A percentile compares a stretch with the other conserved stretches of the same genome.
phyloP scores from a whole-genome alignment of 306 rosid genomes.

The Glycine latifolia region DNA sequence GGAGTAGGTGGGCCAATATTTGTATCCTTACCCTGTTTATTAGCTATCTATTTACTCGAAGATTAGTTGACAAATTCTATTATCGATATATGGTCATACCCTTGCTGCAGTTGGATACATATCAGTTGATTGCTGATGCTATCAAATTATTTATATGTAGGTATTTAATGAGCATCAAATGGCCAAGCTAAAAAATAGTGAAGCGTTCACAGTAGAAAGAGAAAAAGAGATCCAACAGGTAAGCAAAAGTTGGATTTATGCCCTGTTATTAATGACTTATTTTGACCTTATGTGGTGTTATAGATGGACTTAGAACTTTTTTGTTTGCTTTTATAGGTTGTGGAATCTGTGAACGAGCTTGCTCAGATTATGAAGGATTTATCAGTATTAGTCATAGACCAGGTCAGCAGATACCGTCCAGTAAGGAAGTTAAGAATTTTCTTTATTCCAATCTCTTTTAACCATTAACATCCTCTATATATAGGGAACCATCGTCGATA shows the following conservation, averaged over 20 bases:
- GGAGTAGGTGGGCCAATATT: conserved; percentile 7
- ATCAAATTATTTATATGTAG: conserved; percentile 49
- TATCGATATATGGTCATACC: conserved; percentile 2
- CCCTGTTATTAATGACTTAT: background rate
- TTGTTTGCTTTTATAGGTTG: conserved; percentile 69
- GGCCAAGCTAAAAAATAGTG: conserved; percentile 89
- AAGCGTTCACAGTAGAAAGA: conserved; percentile 91
- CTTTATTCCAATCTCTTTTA: conserved; percentile 37
- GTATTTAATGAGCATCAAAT: conserved; percentile 85
- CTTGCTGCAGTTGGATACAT: conserved; percentile 14
- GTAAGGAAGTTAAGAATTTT: conserved; percentile 25
- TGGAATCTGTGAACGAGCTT: conserved; percentile 97
- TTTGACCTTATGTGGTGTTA: background rate
- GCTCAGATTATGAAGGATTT: conserved; percentile 99
- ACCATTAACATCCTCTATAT: conserved; percentile 37
- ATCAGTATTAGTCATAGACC: conserved; percentile 96
- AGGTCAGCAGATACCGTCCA: conserved; percentile 64
- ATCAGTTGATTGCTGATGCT: conserved; percentile 38
- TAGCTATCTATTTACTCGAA: background rate
- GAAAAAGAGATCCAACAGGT: conserved; percentile 95
- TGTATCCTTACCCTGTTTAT: conserved; percentile 24
- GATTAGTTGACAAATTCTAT: conserved; percentile 19
- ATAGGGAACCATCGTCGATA: conserved; percentile 95
- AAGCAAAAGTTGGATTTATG: conserved; percentile 49
- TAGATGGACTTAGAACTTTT: conserved; percentile 21